Evolutionary conservation across 805 yeast genomes (phyloP).

Genomic region (Limtongozyma cylindracea): DNA sequence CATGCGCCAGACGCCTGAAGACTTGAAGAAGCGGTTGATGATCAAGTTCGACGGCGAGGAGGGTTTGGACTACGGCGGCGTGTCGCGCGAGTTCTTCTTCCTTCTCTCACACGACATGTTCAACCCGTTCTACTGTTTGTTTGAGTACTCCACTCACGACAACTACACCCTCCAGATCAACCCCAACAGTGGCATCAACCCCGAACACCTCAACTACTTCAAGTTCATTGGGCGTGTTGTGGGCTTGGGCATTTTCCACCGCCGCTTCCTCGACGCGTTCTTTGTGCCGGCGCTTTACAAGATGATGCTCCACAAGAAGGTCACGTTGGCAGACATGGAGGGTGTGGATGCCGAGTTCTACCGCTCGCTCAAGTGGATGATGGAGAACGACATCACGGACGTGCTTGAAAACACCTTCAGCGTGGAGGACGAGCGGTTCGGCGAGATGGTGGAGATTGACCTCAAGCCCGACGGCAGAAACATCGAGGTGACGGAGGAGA

Average conservation of each 20-base stretch:
- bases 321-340: slow-evolving; percentile 90
- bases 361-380: slow-evolving; percentile 84
- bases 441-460: slow-evolving; percentile 74
- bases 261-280: slow-evolving; percentile 93
- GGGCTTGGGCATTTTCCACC: slow-evolving; percentile 94
- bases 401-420: slow-evolving; percentile 74
- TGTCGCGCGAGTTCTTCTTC: slow-evolving; percentile 93
- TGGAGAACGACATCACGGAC: slow-evolving; percentile 75
- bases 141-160: slow-evolving; percentile 94
- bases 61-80: slow-evolving; percentile 99
- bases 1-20: slow-evolving; percentile 98
- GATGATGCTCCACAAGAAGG: slow-evolving; percentile 91
- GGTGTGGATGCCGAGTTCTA: slow-evolving; percentile 96
- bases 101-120: slow-evolving; percentile 95
- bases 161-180: slow-evolving; percentile 94
- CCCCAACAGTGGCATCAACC: slow-evolving; percentile 91
- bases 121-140: slow-evolving; percentile 91
- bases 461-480: slow-evolving; percentile 73
- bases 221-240: slow-evolving; percentile 96
- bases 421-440: slow-evolving; percentile 82
- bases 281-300: slow-evolving; percentile 95
- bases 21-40: slow-evolving; percentile 91
- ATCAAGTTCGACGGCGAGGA: slow-evolving; percentile 98
- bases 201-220: slow-evolving; percentile 94
- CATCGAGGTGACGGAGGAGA: slow-evolving; percentile 77